Evolutionary conservation across 176 grass and related monocot genomes (phyloP).

Genomic region (Aegilops umbellulata): DNA sequence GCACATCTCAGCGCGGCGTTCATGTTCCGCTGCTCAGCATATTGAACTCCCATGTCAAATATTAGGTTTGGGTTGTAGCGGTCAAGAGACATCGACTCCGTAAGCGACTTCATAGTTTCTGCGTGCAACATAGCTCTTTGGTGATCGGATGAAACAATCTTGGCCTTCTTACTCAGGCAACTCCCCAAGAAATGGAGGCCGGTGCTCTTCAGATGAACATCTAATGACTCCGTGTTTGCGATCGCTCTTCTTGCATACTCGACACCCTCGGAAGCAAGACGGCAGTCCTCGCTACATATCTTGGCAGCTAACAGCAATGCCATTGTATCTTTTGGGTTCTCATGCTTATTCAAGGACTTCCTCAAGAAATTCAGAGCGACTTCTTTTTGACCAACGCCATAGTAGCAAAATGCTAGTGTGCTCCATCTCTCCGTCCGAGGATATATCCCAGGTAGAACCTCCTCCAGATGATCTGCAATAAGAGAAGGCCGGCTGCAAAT

Average conservation of each 20-base stretch:
- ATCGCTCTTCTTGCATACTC: slow-evolving; percentile 68
- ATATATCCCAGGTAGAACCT: slow-evolving; percentile 81
- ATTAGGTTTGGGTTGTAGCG: slow-evolving; percentile 54
- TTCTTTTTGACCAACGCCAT: slow-evolving; percentile 49
- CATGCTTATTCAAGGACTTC: slow-evolving; percentile 75
- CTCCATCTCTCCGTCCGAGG: slow-evolving; percentile 72
- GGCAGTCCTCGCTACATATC: slow-evolving; percentile 62
- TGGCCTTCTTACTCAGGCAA: slow-evolving; percentile 69
- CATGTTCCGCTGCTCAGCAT: slow-evolving; percentile 82
- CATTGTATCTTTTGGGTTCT: slow-evolving; percentile 73
- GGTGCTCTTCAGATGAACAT: slow-evolving; percentile 55
- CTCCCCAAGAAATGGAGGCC: slow-evolving; percentile 67
- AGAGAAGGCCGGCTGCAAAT: slow-evolving; percentile 59
- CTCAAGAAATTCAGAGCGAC: slow-evolving; percentile 70
- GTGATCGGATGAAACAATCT: slow-evolving; percentile 74
- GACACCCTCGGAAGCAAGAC: slow-evolving; percentile 64
- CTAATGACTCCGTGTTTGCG: slow-evolving; percentile 25
- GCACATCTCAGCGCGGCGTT: slow-evolving; percentile 58
- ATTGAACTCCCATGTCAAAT: slow-evolving; percentile 73
- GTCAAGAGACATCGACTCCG: slow-evolving; percentile 52
- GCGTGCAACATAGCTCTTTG: slow-evolving; percentile 72
- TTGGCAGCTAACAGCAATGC: slow-evolving; percentile 68
- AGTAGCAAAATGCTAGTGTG: slow-evolving; percentile 81
- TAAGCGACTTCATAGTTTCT: slow-evolving; percentile 75
- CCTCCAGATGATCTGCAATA: slow-evolving; percentile 63